Conservation (phyloP, 257 asterid species). For the Mentha longifolia region DNA sequence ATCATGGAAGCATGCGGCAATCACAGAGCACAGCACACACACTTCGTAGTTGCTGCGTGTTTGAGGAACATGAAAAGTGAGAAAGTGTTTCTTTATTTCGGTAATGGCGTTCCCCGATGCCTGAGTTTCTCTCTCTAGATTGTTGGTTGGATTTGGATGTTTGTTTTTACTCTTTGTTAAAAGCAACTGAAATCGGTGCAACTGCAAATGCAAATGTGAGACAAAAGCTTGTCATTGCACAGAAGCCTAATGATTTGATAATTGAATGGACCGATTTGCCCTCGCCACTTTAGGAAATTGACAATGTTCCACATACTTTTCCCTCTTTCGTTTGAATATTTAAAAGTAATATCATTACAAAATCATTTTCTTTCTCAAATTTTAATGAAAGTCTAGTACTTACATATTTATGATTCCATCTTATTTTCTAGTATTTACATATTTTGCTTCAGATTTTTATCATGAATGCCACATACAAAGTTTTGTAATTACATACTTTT, state of each 20-base stretch:
- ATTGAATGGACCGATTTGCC: conserved; percentile 26
- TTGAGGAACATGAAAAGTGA: conserved; percentile 16
- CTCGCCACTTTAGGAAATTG: background rate
- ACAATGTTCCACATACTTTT: background rate
- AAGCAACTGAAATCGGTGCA: conserved; percentile 41
- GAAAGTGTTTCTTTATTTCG: conserved; percentile 6
- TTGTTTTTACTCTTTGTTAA: conserved; percentile 27
- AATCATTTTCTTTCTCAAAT: background rate
- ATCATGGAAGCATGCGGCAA: conserved; percentile 2
- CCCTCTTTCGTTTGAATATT: conserved; percentile 10
- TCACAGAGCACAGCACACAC: conserved; percentile 2
- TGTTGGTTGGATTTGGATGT: conserved; percentile 37
- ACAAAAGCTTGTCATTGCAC: conserved; percentile 38
- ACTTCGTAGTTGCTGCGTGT: background rate
- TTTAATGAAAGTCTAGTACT: too few relatives aligned
- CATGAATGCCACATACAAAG: background rate
- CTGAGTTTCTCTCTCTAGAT: background rate
- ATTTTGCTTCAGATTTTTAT: background rate
- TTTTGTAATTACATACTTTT: too few relatives aligned
- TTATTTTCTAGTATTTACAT: too few relatives aligned
- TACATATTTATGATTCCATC: too few relatives aligned
- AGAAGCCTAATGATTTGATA: conserved; percentile 34
- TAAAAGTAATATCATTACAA: background rate
- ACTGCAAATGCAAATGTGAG: conserved; percentile 44
- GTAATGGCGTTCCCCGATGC: conserved; percentile 28